Evolutionary conservation across 129 eudicot genomes (phyloP), one percentile per base, ranked within the genome.

Genomic region (Logfia minima): DNA sequence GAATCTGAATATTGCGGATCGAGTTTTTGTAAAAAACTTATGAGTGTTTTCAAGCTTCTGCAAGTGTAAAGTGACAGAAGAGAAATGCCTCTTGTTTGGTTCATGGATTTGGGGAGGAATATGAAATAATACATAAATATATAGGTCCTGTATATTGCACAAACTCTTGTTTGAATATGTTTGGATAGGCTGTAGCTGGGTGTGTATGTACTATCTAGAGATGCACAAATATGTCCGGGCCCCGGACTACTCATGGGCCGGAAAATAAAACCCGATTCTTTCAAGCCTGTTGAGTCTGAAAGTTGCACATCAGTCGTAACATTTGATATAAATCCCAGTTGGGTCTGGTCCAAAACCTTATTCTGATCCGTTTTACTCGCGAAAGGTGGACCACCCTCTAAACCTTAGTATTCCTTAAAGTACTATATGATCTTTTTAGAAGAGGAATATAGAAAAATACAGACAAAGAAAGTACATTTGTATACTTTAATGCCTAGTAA

Each of bases 1-100:
- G 75, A 74, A 74, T 80, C 34, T 80, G 75, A 66, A 65, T 24
- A 66, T 56, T 67, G 71, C 60, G 75, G 83, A 64, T 79, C 23
- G 83, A 79, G 5, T 62, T 71, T 39, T 6, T 74, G 79, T 80
- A 80, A 80, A 74, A 21, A 72, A 43, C 3, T 17, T 16, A 31
- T 60, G 66, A 45, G 79, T 80, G 75, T 80, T 80, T 74, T 55
- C 52, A 5, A 71, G 72, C 24, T 71, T 71, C 53, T 71, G 72
- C 51, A 70, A 63, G 52, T 79, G 83, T 71, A 22, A 63, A 79
- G 72, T 62, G 83, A 71, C 72, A 45, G 60, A 71, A 71, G 72
- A 61, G 67, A 62, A 62, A 17, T 67, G 37, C 18, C 48, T 48
- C 5, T 48, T 48, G 55, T 48, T 48, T 48, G 6, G 55, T 48